These are phyloP conservation scores for Podila minutissima DNA, from an alignment of 192 early-diverging fungal genomes.

Conservation along the genomic window DNA sequence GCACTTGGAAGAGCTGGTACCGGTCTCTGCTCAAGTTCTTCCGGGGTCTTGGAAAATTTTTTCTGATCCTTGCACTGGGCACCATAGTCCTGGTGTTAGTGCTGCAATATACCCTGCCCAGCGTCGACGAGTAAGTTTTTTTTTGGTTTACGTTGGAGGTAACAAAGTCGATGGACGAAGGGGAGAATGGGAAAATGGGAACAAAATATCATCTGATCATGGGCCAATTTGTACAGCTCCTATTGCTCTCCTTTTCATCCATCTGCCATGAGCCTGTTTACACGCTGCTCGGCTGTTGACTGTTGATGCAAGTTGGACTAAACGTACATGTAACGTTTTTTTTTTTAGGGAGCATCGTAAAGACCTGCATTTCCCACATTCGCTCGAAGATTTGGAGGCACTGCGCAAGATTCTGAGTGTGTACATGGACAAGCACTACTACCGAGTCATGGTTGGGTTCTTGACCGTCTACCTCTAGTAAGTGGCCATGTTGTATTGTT, in stretches of 20 bases:
- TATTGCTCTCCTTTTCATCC: neutral
- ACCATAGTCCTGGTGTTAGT: slow-evolving; percentile 32
- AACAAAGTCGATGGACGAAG: neutral
- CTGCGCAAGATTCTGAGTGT: slow-evolving; percentile 57
- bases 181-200: neutral
- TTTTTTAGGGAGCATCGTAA: slow-evolving; percentile 55
- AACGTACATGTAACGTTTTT: neutral
- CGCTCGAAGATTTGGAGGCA: slow-evolving; percentile 57
- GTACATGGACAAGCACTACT: slow-evolving; percentile 64
- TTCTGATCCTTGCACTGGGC: slow-evolving; percentile 41
- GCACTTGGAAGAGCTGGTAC: slow-evolving; percentile 27
- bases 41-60: slow-evolving; percentile 49
- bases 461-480: slow-evolving; percentile 65
- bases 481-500: slow-evolving; percentile 12
- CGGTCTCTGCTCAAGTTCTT: slow-evolving; percentile 30
- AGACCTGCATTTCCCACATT: slow-evolving; percentile 58
- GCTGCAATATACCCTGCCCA: slow-evolving; percentile 39
- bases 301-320: neutral
- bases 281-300: too few species aligned
- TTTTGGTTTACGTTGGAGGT: neutral
- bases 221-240: too few species aligned
- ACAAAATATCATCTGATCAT: too few species aligned
- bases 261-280: neutral
- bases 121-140: slow-evolving; percentile 43
- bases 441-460: slow-evolving; percentile 58